A percentile compares a stretch with the other conserved stretches of the same genome.
Evolutionary conservation across 495 filamentous ascomycete genomes (phyloP).

Genomic region (Amniculicola lignicola): DNA sequence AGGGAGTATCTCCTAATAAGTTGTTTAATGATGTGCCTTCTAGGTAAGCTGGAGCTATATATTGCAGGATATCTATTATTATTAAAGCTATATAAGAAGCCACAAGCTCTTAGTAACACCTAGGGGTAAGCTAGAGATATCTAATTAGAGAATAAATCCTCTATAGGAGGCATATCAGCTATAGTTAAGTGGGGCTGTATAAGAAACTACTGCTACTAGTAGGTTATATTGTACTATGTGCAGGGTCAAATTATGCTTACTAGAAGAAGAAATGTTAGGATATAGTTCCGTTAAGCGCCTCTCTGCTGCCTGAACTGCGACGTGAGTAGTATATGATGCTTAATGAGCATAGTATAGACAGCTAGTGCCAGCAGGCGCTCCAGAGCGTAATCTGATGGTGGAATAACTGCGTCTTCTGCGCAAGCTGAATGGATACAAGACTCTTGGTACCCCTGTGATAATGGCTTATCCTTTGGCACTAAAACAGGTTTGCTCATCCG

Average conservation of each 20-base stretch:
- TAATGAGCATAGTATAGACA: constrained; percentile 22
- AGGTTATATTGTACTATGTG: constrained; percentile 19
- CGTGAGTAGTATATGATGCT: constrained; percentile 15
- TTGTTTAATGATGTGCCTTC: constrained; percentile 19
- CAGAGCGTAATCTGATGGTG: constrained; percentile 20
- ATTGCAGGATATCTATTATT: constrained; percentile 19
- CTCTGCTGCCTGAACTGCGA: constrained; percentile 23
- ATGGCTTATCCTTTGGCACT: constrained; percentile 15
- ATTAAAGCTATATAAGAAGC: constrained; percentile 27
- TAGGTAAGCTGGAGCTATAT: constrained; percentile 17
- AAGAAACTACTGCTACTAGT: constrained; percentile 13
- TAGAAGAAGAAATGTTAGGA: constrained; percentile 16
- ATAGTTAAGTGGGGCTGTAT: constrained; percentile 12
- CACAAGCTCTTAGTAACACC: constrained; percentile 19
- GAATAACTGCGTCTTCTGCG: constrained; percentile 23
- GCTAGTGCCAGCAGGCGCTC: constrained; percentile 18
- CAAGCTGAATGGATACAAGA: constrained; percentile 22
- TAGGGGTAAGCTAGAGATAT: constrained; percentile 17
- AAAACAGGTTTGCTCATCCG: constrained; percentile 16
- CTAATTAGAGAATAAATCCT: constrained; percentile 18
- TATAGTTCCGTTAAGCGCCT: constrained; percentile 20
- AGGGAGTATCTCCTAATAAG: constrained; percentile 24
- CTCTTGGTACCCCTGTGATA: constrained; percentile 18
- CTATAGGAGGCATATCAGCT: constrained; percentile 9
- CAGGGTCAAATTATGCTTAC: constrained; percentile 16